Evolutionary conservation across 768 basidiomycete species (phyloP).

Genomic region (Podaxis sp.): DNA sequence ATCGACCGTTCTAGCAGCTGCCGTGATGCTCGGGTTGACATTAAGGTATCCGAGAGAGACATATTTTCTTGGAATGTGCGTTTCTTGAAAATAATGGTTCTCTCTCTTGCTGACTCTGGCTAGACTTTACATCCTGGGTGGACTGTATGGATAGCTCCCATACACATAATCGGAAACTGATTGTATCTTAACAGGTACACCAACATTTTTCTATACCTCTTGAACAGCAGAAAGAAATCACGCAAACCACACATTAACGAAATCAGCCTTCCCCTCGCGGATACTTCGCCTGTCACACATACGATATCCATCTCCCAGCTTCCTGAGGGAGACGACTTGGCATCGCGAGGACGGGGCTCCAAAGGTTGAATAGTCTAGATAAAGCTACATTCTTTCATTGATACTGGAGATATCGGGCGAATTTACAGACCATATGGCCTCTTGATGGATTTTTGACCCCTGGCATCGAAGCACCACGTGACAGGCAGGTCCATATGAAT

Average conservation of each 20-base stretch:
- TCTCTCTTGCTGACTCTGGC: neutral
- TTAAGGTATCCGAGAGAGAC: neutral
- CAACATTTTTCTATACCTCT: neutral
- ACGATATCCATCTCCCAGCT: neutral
- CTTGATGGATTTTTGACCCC: neutral
- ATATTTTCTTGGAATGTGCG: slow-evolving; percentile 1
- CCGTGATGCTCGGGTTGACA: neutral
- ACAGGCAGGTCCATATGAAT: neutral
- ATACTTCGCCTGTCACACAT: neutral
- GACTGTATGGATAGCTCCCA: neutral
- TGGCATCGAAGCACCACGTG: neutral
- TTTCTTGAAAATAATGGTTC: too few relatives aligned
- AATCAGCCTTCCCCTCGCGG: neutral
- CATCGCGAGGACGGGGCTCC: neutral
- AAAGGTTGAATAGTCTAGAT: neutral
- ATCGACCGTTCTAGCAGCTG: neutral
- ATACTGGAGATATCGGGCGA: too few relatives aligned
- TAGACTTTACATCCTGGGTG: slow-evolving; percentile 7
- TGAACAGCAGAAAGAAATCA: slow-evolving; percentile 1
- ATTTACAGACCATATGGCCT: too few relatives aligned
- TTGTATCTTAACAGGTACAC: neutral
- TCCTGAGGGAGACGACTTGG: neutral
- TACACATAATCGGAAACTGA: neutral
- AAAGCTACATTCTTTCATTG: neutral
- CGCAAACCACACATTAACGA: neutral